Evolutionary conservation across 139 green algal genomes (phyloP).

Genomic region (Chlorella vulgaris): DNA sequence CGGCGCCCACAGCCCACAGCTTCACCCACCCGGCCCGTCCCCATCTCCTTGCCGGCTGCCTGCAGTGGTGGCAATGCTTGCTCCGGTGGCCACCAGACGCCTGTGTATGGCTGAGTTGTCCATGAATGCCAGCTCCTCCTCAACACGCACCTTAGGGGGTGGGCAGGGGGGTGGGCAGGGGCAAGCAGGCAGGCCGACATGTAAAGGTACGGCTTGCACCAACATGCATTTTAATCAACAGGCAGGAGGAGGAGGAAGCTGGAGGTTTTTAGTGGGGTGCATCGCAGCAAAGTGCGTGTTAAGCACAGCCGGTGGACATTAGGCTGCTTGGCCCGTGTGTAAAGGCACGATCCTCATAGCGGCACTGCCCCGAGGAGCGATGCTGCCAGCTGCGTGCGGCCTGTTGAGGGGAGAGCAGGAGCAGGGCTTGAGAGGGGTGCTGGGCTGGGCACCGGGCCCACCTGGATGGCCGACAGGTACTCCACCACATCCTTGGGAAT

Average conservation of each 20-base stretch:
- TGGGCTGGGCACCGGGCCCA: not conserved
- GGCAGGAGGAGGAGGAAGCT: too few species aligned
- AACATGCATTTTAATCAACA: not conserved
- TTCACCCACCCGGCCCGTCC: too few species aligned
- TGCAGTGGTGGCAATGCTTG: not conserved
- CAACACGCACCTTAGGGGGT: conserved; percentile 7
- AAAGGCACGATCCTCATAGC: too few species aligned
- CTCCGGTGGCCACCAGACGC: conserved; percentile 15
- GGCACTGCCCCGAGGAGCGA: too few species aligned
- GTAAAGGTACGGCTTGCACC: too few species aligned
- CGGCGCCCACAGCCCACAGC: too few species aligned
- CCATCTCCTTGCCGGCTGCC: too few species aligned
- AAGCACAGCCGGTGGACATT: too few species aligned
- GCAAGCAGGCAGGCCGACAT: too few species aligned
- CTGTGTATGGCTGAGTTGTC: conserved; percentile 25
- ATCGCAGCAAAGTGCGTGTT: too few species aligned
- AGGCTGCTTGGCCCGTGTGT: too few species aligned
- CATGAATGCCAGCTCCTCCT: conserved; percentile 40
- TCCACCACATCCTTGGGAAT: conserved; percentile 14
- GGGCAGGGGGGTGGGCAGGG: not conserved
- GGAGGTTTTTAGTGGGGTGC: not conserved
- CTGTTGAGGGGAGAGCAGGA: not conserved
- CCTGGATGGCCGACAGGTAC: conserved; percentile 31
- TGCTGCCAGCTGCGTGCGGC: too few species aligned
- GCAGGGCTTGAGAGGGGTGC: not conserved